Base-by-base conservation (phyloP, 495 filamentous ascomycete species). In the Echria macrotheca region DNA sequence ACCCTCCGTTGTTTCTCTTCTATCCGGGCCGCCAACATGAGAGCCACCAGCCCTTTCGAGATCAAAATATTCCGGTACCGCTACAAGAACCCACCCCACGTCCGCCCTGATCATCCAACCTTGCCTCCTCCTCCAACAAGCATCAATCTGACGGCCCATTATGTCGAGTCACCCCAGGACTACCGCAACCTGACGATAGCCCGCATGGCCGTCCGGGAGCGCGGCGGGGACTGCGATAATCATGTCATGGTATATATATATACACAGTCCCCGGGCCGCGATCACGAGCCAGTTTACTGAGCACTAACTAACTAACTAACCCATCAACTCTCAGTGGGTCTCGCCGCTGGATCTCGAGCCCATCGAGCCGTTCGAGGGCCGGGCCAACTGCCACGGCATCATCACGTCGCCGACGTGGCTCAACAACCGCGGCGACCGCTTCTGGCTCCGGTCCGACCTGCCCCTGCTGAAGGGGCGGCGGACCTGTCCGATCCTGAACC, bases 161-260 rank as follows among this genome's bases (percentile, higher is more conserved):
- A 42, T 21, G 54, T 59, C 33, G 54, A 56, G 24, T 59, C 54
- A 3, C 44, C 56, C 0, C 44, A 41, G 12, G 19, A 52, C 40
- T 50, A 52, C 43, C 22, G 24, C 9, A 40, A 55, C 22, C 2
- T 28, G 1, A 12, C 14, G 0, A 37, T 31, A 1, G 9, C 25
- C 0, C 37, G 44, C 4, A 59, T 69, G 36, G 45, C 64, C 12
- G 54, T 50, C 31, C 62, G 61, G 1, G 58, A 55, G 6, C 41
- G 33, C 5, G 52, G 56, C 14, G 60, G 62, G 2, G 15, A 44
- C 7, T 43, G 43, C 2, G 48, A 64, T 10, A 66, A 69, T 40
- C 47, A 57, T 17, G 60, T 67, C 17, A 6, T 6, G 12, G 28
- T 31, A 31, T n/a, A n/a, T n/a, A n/a, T n/a, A n/a, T n/a, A n/a